Conservation (phyloP, 2,329 filamentous ascomycete genomes). For the Monilinia laxa region DNA sequence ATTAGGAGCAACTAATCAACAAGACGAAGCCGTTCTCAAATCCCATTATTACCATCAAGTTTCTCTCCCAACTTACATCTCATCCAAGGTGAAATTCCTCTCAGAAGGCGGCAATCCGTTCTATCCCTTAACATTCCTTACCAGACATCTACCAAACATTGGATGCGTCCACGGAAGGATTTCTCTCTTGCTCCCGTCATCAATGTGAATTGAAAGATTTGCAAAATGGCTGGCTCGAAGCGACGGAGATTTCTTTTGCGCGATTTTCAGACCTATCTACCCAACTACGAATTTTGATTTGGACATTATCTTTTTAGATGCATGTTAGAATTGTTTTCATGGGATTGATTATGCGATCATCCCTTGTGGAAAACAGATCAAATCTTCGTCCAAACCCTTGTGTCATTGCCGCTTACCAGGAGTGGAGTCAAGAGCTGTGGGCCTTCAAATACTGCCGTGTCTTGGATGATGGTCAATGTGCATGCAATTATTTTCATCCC, state of each 20-base stretch:
- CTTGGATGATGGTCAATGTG: neutral
- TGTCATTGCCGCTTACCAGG: neutral
- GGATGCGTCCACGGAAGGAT: neutral
- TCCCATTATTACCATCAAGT: neutral
- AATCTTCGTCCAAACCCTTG: neutral
- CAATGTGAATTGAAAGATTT: neutral
- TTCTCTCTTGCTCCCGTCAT: neutral
- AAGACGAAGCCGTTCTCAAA: neutral
- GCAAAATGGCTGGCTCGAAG: neutral
- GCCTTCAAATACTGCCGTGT: neutral
- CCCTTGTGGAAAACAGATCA: no score
- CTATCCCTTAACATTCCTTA: neutral
- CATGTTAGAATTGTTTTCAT: neutral
- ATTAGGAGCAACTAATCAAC: neutral
- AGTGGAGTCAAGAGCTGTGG: constrained; percentile 1
- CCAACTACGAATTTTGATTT: neutral
- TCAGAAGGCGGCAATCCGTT: constrained; percentile 9
- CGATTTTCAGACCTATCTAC: neutral
- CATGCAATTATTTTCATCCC: neutral
- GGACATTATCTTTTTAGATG: neutral
- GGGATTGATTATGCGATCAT: neutral
- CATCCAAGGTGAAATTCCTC: neutral
- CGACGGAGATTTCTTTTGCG: neutral
- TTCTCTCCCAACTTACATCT: neutral
- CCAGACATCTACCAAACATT: neutral